A percentile compares a stretch with the other conserved stretches of the same genome.
Evolutionary conservation across 768 basidiomycete species (phyloP).

Genomic region (Tremella yokohamensis): DNA sequence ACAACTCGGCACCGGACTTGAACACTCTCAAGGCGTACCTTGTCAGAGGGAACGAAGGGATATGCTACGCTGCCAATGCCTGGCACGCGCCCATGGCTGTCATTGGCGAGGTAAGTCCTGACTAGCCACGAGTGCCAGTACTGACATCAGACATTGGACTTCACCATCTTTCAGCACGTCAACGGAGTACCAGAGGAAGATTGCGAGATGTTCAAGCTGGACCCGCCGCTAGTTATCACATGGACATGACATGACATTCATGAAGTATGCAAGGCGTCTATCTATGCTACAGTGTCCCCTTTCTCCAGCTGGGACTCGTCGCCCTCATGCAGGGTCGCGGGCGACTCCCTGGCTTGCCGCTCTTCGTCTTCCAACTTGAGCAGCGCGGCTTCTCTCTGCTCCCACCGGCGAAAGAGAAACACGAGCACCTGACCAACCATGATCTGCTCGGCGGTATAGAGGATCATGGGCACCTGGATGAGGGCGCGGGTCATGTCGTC

Average conservation of each 20-base stretch:
- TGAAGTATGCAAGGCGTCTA: no score
- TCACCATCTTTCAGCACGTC: constrained; percentile 5
- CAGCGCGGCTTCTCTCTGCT: neutral
- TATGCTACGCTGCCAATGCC: constrained; percentile 7
- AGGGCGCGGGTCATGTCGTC: constrained; percentile 17
- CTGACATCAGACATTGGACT: constrained; percentile 6
- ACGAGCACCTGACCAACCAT: constrained; percentile 39
- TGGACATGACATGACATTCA: neutral
- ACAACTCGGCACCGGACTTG: neutral
- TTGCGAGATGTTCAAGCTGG: constrained; percentile 6
- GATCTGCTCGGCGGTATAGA: constrained; percentile 44
- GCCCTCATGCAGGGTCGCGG: no score
- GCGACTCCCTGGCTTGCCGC: no score
- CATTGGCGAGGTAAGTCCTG: constrained; percentile 5
- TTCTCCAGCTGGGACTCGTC: no score
- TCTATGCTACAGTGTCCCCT: no score
- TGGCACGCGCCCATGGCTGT: constrained; percentile 16
- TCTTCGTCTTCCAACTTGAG: no score
- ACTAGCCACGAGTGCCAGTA: no score
- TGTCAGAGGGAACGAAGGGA: constrained; percentile 1
- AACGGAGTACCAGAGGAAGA: constrained; percentile 9
- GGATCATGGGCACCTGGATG: constrained; percentile 42
- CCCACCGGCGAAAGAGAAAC: constrained; percentile 33
- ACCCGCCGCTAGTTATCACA: neutral
- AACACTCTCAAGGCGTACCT: neutral